Evolutionary conservation across 495 filamentous ascomycete genomes (phyloP), one percentile per base, ranked within the genome.

Genomic region (Collariella sp.): DNA sequence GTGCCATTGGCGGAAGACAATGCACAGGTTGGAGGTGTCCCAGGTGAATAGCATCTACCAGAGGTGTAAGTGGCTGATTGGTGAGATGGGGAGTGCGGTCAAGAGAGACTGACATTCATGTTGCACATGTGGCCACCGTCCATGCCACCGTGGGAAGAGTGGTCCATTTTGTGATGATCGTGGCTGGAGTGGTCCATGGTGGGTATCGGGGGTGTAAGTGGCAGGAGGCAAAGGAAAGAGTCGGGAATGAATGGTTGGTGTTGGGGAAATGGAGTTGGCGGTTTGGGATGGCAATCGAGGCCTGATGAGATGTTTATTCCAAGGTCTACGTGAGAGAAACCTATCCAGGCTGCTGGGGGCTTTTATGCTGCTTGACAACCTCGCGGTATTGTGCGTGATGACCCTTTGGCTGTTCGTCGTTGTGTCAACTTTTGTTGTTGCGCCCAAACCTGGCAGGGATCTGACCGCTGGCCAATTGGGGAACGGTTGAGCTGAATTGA

Each of bases 31-130:
- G 42, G 80, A 76, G 16, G 89, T 90, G 61, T 86, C 79, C 94
- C 93, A 97, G 48, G 89, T 98, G 71, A 98, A 98, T 33, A 96
- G 81, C 91, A 96, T 97, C 88, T 94, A 57, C 13, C 16, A 26
- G n/a, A 15, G 29, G 33, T 1, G 20, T 53, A 40, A 20, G 39
- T 47, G 49, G 6, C 34, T 23, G 15, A 43, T 26, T 38, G 7
- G 15, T 7, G 16, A 44, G 50, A 38, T 19, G 2, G 16, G 12
- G 12, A 55, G 33, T 33, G 19, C 24, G 12, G n/a, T 46, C 39
- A 16, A 13, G 56, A 54, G 40, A 46, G 46, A n/a, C 79, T 63
- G 69, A 88, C 89, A 63, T 88, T 93, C 88, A 95, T 97, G 67
- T 72, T 88, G 79, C 89, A 94, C 61, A 68, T 41, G 61, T 39